A percentile compares a stretch with the other conserved stretches of the same genome.
These are phyloP conservation scores for Biscogniauxia sp. DNA, from an alignment of 2,329 filamentous ascomycete genomes.

Conservation along the genomic window DNA sequence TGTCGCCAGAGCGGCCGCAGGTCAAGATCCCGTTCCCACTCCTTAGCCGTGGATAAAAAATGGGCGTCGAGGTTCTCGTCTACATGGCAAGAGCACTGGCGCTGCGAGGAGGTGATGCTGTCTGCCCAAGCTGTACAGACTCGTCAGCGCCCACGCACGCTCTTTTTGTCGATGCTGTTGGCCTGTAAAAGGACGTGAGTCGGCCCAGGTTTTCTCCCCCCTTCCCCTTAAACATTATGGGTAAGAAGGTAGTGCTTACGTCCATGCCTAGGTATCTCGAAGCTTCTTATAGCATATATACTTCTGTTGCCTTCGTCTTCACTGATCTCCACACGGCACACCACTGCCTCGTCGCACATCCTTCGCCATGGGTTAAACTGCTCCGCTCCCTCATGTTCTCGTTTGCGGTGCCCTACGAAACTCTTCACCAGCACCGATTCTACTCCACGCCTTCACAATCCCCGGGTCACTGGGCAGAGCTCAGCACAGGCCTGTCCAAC, in stretches of 20 bases:
- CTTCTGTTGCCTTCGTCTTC: conserved; percentile 17
- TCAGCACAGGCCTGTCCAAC: conserved; percentile 21
- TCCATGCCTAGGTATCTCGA: conserved; percentile 17
- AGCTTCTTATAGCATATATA: conserved; percentile 17
- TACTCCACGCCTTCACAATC: not conserved
- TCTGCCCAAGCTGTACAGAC: not conserved
- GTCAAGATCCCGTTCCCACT: conserved; percentile 9
- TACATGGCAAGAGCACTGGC: conserved; percentile 23
- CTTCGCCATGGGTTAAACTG: conserved; percentile 1
- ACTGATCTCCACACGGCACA: conserved; percentile 21
- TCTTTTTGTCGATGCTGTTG: conserved; percentile 20
- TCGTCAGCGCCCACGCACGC: conserved; percentile 2
- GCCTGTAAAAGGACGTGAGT: conserved; percentile 22
- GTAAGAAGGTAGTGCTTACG: not conserved
- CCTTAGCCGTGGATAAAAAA: conserved; percentile 10
- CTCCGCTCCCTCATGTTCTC: conserved; percentile 20
- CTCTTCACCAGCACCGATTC: conserved; percentile 16
- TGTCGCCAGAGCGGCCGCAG: conserved; percentile 6
- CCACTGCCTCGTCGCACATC: conserved; percentile 9
- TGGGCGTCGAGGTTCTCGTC: conserved; percentile 21
- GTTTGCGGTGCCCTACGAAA: conserved; percentile 16
- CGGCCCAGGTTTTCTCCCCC: not conserved
- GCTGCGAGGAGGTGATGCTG: conserved; percentile 23
- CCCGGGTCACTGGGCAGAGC: conserved; percentile 15
- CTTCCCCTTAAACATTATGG: not conserved